Evolutionary conservation across 164 flowering plant genomes (phyloP).

Genomic region (Magnolia changhungtana): DNA sequence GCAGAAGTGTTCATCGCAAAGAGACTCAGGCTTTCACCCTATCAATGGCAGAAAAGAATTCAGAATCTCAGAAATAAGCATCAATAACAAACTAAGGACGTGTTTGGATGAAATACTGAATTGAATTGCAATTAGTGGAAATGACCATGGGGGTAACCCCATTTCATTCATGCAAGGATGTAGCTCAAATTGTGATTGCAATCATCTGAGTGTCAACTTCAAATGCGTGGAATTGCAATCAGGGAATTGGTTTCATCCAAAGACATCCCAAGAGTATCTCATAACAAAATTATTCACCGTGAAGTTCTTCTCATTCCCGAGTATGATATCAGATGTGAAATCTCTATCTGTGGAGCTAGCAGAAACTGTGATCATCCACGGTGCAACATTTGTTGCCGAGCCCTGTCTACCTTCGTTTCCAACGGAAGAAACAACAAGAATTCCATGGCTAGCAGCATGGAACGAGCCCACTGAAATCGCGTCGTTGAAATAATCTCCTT

Average conservation of each 20-base stretch:
- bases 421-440: conserved; percentile 65
- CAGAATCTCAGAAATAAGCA: neutral
- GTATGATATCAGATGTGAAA: conserved; percentile 51
- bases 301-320: conserved; percentile 43
- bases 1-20: conserved; percentile 39
- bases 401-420: conserved; percentile 65
- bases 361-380: conserved; percentile 80
- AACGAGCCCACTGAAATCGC: conserved; percentile 80
- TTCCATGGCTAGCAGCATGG: conserved; percentile 68
- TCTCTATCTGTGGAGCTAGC: conserved; percentile 82
- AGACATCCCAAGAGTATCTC: neutral
- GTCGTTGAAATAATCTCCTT: conserved; percentile 70
- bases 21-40: conserved; percentile 74
- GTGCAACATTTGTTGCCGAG: conserved; percentile 74
- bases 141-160: neutral
- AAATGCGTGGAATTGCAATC: too few species aligned
- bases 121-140: neutral
- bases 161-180: too few species aligned
- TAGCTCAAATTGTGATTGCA: too few species aligned
- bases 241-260: neutral
- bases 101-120: too few species aligned
- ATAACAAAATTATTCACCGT: conserved; percentile 29
- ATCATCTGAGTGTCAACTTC: too few species aligned
- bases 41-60: conserved; percentile 4
- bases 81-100: neutral